Conservation (phyloP, 2,329 filamentous ascomycete species). For the Penicillium sp. region DNA sequence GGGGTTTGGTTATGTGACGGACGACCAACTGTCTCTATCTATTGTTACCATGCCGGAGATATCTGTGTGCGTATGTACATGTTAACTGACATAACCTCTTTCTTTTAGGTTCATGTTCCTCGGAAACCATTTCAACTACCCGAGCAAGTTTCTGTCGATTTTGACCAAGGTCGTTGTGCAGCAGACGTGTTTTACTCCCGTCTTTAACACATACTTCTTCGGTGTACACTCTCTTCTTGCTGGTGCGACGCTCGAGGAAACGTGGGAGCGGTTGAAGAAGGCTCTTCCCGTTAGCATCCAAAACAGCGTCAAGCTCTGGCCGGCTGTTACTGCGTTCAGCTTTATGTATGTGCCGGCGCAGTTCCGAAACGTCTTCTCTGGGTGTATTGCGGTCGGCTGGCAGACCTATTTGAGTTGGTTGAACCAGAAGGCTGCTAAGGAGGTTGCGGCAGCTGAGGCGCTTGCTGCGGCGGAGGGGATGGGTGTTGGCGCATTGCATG, state of each 20-base stretch:
- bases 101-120: constrained; percentile 70
- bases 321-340: constrained; percentile 77
- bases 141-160: constrained; percentile 68
- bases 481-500: constrained; percentile 7
- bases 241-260: constrained; percentile 63
- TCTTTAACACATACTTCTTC: constrained; percentile 83
- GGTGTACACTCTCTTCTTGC: constrained; percentile 71
- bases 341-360: constrained; percentile 80
- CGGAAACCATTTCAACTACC: constrained; percentile 77
- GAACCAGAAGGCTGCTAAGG: constrained; percentile 68
- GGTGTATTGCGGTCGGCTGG: constrained; percentile 80
- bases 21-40: neutral
- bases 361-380: constrained; percentile 76
- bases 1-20: neutral
- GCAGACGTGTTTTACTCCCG: constrained; percentile 75
- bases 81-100: neutral
- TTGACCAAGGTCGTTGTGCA: constrained; percentile 75
- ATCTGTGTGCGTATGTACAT: neutral
- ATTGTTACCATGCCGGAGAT: neutral
- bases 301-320: constrained; percentile 87
- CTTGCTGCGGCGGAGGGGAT: constrained; percentile 15
- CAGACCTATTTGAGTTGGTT: constrained; percentile 84
- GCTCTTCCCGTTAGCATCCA: constrained; percentile 73
- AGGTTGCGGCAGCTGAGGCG: constrained; percentile 43
- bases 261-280: constrained; percentile 66